Base-by-base conservation (phyloP, 768 basidiomycete species). In the Suillus americanus region DNA sequence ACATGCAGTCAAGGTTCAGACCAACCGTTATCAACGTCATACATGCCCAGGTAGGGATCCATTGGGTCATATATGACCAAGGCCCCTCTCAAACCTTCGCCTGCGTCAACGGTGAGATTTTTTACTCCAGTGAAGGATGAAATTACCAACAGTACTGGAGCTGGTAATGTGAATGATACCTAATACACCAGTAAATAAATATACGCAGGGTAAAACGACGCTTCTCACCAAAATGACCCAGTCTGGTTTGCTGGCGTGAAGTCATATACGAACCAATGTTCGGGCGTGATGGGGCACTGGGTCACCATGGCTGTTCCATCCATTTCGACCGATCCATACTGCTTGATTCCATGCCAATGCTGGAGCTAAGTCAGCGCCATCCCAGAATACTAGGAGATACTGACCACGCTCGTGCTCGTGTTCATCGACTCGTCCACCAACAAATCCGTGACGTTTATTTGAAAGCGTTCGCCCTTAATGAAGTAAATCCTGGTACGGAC, bases 331-430 rank as follows among this genome's bases (percentile, higher is more conserved):
- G 75, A 73, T 2, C 69, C 67, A 18, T 73, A 57, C 64, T 83
- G 82, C 62, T 79, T 78, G 20, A 83, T 57, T 1, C 82, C 82
- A 63, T 83, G 82, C 82, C 82, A 83, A 63, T 20, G 38, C 60
- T 50, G 14, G 48, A 23, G 20, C 46, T 23, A 46, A 40, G 40
- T 50, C 41, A 48, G 7, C 37, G 2, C 13, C 14, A 25, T 48
- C n/a, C 40, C 40, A 33, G 28, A 35, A 10, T 2, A 45, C 13
- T 38, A 12, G 18, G 12, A 43, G 20, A 38, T 33, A 69, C 75
- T 46, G 57, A 79, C 79, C 23, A 81, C 69, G 56, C 76, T 79
- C 4, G 79, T 80, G 54, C 72, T 74, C 38, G 69, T 74, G 35
- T 78, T 63, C 80, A 81, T 81, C 14, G 77, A 74, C 6, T 70